phyloP scores from a whole-genome alignment of 352 stramenopile species.

The Paralagenidium karlingii region DNA sequence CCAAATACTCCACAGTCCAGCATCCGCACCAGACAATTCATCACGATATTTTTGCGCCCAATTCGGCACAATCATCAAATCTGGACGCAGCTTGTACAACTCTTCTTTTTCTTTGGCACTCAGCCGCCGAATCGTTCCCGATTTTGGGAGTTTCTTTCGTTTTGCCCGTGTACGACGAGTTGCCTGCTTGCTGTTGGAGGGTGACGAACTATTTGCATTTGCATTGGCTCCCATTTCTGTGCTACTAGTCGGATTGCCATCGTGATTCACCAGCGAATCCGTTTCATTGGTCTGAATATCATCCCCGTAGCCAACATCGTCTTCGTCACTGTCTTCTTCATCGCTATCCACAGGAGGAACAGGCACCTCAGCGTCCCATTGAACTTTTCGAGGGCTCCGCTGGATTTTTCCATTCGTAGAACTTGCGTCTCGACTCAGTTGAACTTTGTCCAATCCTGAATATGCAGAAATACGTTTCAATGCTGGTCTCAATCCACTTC shows the following conservation, averaged over 20 bases:
- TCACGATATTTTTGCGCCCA: constrained; percentile 84
- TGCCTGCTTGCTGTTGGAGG: too few species aligned
- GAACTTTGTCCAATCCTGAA: too few species aligned
- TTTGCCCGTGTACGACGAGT: constrained; percentile 67
- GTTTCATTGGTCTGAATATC: constrained; percentile 24
- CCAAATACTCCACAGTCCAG: constrained; percentile 63
- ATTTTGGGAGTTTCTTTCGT: constrained; percentile 56
- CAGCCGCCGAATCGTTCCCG: constrained; percentile 66
- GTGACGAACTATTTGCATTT: background rate
- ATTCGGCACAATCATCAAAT: constrained; percentile 81
- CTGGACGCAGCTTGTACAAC: constrained; percentile 63
- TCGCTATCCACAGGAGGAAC: constrained; percentile 26
- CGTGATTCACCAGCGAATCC: constrained; percentile 27
- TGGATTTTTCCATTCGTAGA: too few species aligned
- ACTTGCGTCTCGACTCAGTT: too few species aligned
- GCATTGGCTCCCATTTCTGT: constrained; percentile 31
- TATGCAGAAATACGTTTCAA: constrained; percentile 76
- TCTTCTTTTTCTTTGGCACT: constrained; percentile 76
- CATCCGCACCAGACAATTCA: constrained; percentile 57
- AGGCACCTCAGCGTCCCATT: too few species aligned
- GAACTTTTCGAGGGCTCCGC: too few species aligned
- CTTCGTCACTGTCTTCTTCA: constrained; percentile 22
- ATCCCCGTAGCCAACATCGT: constrained; percentile 23
- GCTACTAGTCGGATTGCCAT: constrained; percentile 29
- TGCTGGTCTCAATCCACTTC: constrained; percentile 41